Conservation (phyloP, 352 stramenopile genomes). For the Elongisporangium prolatum region DNA sequence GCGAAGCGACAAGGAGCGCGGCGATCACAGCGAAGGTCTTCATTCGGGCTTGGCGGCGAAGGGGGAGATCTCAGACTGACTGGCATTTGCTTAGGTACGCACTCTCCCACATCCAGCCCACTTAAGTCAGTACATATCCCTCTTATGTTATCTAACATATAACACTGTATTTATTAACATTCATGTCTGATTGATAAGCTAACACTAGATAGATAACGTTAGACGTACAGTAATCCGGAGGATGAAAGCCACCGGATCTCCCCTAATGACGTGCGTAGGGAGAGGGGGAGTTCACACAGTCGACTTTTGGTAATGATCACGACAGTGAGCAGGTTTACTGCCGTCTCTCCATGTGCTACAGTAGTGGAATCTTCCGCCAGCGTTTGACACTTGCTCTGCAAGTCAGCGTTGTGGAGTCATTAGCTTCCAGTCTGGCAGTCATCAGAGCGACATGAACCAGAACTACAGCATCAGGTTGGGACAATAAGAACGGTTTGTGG, state of each 20-base stretch:
- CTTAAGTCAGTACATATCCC: background rate
- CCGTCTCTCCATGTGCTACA: background rate
- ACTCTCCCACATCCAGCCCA: background rate
- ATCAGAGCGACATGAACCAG: background rate
- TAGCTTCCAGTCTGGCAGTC: background rate
- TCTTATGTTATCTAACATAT: background rate
- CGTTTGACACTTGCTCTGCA: background rate
- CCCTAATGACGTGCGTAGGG: background rate
- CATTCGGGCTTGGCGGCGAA: background rate
- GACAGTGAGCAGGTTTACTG: background rate
- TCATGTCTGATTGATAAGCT: too few species aligned
- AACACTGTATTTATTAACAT: background rate
- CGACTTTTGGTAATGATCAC: background rate
- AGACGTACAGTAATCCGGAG: background rate
- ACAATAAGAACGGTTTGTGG: background rate
- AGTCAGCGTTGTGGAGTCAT: background rate
- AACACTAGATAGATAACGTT: too few species aligned
- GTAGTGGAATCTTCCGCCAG: background rate
- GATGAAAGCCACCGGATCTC: background rate
- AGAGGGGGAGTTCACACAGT: background rate
- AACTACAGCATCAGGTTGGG: background rate
- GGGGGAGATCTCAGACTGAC: background rate
- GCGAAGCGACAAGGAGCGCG: background rate
- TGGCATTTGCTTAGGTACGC: background rate
- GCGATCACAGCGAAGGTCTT: background rate